Evolutionary conservation across 176 grass and related monocot genomes (phyloP), one percentile per base, ranked within the genome.

Genomic region (Oryza meridionalis): DNA sequence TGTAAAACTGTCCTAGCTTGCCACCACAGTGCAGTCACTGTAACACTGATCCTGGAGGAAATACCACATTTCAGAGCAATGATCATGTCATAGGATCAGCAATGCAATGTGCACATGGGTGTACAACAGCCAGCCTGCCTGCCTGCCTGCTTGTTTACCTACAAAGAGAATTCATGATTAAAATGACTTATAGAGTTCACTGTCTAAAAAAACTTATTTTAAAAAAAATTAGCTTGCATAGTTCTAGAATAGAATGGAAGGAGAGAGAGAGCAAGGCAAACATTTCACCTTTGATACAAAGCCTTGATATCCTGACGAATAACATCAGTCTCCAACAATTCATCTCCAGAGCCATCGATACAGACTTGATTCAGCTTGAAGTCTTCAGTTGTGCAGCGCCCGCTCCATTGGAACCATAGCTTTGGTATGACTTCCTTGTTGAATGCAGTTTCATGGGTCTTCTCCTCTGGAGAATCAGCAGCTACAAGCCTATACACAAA

Each of bases 401-500:
- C 87, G 9, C 81, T 91, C 94, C 91, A 97, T 73, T 97, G 89
- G 21, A 97, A 93, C 94, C 91, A 97, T 33, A 99, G 89, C 77
- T 94, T 99, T 15, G 87, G 87, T 58, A 94, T 99, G 13, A 96
- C 77, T 80, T 93, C 94, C 61, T 97, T 97, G 19, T 64, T 90
- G 42, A 90, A 93, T 40, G 91, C 88, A 0, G 82, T 88, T 9
- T 86, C 62, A 69, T 94, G 89, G 59, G 73, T 42, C 21, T 72
- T 76, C 67, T 88, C 89, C 76, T 94, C 87, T 2, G 85, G 84
- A 42, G 94, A 91, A 62, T 85, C 85, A 45, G 85, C 84, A 29
- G 89, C 89, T 11, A 97, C 91, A 58, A 97, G 78, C 42, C 91
- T 89, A 46, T 97, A 97, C 27, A 81, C 88, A 79, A 86, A 93